Base-by-base conservation (phyloP, 306 rosid species). In the Cajanus cajan region DNA sequence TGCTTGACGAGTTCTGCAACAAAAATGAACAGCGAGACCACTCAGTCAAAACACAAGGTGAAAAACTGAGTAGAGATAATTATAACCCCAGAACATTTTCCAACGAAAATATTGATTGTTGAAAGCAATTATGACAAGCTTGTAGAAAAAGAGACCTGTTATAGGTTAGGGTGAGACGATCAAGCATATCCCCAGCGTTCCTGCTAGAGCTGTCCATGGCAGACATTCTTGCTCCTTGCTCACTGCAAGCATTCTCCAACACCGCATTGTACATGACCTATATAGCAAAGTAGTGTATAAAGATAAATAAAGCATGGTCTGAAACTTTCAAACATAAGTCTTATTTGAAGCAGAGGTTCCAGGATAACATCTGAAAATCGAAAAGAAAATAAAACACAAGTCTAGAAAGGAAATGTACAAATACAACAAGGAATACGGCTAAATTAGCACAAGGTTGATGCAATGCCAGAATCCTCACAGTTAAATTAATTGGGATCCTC, bases 181-280 rank as follows among this genome's bases (percentile, higher is more conserved):
- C 99, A 84, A 95, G 99, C 98, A 95, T 95, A 0, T 95, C 99
- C 31, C 99, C 99, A 0, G 99, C 99, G 81, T 95, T 95, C 87
- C 99, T 95, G 91, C 99, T 95, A 52, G 99, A 93, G 83, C 99
- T 93, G 84, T 95, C 99, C 99, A 95, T 93, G 63, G 99, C 99
- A 73, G 99, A 95, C 99, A 95, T 93, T 82, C 99, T 90, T 24
- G 99, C 99, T 71, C 99, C 99, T 83, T 95, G 99, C 80, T 95
- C 99, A 91, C 99, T 95, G 88, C 96, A 90, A 78, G 99, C 99
- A 87, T 95, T 95, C 95, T 95, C 98, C 90, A 95, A 14, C 44
- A 93, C 97, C 5, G 88, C 99, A 55, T 95, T 95, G 96, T 90
- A 95, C 89, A 95, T 1, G 64, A 93, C 90, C 99, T 95, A 80